A percentile compares a stretch with the other conserved stretches of the same genome.
Conservation (phyloP, 805 yeast genomes). For the Yamadazyma tumulicola region DNA sequence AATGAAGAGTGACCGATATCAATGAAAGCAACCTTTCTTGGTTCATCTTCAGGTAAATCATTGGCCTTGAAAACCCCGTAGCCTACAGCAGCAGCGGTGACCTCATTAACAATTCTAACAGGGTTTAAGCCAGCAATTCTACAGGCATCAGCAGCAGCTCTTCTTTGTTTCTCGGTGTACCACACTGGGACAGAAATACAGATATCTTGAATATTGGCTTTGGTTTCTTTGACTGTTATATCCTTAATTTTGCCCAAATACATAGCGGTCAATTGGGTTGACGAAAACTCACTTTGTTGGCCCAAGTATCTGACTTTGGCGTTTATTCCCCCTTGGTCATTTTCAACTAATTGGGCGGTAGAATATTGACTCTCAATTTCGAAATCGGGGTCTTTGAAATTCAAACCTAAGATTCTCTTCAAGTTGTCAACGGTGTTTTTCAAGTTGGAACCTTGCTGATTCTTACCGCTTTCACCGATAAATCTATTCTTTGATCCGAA, state of each 20-base stretch:
- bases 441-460: constrained; percentile 93
- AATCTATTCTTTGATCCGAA: constrained; percentile 86
- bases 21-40: constrained; percentile 85
- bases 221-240: constrained; percentile 77
- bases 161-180: constrained; percentile 96
- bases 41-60: constrained; percentile 92
- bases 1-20: constrained; percentile 97
- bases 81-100: constrained; percentile 98
- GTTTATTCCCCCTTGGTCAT: constrained; percentile 71
- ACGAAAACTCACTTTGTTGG: constrained; percentile 71
- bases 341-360: constrained; percentile 67
- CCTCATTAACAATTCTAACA: constrained; percentile 95
- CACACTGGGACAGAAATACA: constrained; percentile 95
- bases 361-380: constrained; percentile 69
- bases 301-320: constrained; percentile 84
- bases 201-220: constrained; percentile 77
- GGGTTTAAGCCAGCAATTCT: constrained; percentile 96
- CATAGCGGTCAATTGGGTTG: constrained; percentile 93
- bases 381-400: constrained; percentile 71
- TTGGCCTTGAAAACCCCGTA: constrained; percentile 95
- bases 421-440: constrained; percentile 95
- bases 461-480: constrained; percentile 94
- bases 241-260: constrained; percentile 86
- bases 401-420: constrained; percentile 87
- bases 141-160: constrained; percentile 94